A percentile compares a stretch with the other conserved stretches of the same genome.
These are phyloP conservation scores for Abelmoschus esculentus DNA, from an alignment of 345 rosid species.

Conservation along the genomic window DNA sequence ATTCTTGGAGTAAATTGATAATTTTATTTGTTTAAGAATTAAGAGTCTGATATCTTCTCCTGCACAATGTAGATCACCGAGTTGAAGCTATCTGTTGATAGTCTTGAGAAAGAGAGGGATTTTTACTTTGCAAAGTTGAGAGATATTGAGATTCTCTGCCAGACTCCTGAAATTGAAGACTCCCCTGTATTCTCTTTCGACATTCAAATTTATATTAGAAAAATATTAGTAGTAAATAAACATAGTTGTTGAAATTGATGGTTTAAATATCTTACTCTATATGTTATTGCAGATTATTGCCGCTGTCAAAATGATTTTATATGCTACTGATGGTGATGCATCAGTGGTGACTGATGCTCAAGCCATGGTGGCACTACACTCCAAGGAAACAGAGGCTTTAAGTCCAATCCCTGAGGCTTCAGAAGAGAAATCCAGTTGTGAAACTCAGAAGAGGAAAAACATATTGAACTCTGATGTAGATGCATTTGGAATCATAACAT, in stretches of 20 bases:
- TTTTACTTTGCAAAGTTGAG: conserved; percentile 83
- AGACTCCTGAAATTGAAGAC: conserved; percentile 53
- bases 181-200: conserved; percentile 39
- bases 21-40: not conserved
- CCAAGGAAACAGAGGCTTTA: conserved; percentile 34
- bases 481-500: conserved; percentile 49
- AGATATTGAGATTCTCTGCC: conserved; percentile 88
- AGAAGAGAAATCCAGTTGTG: conserved; percentile 52
- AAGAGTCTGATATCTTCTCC: conserved; percentile 5
- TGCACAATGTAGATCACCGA: conserved; percentile 61
- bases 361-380: conserved; percentile 43
- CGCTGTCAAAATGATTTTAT: conserved; percentile 70
- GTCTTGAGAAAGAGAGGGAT: conserved; percentile 95
- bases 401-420: conserved; percentile 76
- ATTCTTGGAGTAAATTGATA: not conserved
- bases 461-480: conserved; percentile 71
- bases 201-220: not conserved
- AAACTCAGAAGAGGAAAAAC: conserved; percentile 68
- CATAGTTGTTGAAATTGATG: not conserved
- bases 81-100: conserved; percentile 85
- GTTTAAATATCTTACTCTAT: not conserved
- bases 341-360: conserved; percentile 63
- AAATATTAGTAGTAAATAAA: not conserved
- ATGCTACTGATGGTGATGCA: conserved; percentile 66
- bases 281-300: conserved; percentile 50